These are phyloP conservation scores for Xylaria sp. DNA, from an alignment of 2,329 filamentous ascomycete species.

Conservation along the genomic window DNA sequence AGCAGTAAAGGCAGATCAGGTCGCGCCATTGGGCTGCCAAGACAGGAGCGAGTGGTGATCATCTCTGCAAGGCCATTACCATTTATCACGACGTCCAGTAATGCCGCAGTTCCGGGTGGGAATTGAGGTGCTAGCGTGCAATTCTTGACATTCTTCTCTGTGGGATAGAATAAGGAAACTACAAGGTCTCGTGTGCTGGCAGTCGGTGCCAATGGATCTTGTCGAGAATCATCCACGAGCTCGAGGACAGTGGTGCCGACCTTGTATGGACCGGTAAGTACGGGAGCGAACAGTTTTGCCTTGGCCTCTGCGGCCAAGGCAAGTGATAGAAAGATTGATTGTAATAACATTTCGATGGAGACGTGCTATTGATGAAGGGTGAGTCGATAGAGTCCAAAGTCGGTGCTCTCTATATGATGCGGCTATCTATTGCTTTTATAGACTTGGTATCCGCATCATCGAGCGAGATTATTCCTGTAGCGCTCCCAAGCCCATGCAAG, in stretches of 20 bases:
- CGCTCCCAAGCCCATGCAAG: neutral
- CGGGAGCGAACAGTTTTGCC: constrained; percentile 14
- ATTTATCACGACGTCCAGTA: constrained; percentile 13
- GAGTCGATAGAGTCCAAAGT: neutral
- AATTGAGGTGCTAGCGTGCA: constrained; percentile 27
- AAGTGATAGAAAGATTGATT: constrained; percentile 11
- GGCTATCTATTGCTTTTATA: constrained; percentile 4
- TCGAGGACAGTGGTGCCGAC: constrained; percentile 34
- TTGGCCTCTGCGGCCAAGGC: neutral
- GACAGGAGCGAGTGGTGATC: constrained; percentile 31
- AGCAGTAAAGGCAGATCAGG: constrained; percentile 42
- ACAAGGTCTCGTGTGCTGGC: constrained; percentile 29
- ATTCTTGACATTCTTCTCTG: constrained; percentile 5
- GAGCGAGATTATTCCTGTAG: neutral
- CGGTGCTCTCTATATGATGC: neutral
- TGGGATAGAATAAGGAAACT: constrained; percentile 39
- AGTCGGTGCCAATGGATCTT: constrained; percentile 33
- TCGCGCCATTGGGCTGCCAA: constrained; percentile 22
- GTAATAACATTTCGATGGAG: constrained; percentile 4
- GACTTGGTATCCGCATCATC: neutral
- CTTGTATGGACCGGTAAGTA: constrained; percentile 30
- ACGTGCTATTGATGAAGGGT: neutral
- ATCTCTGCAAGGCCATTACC: constrained; percentile 13
- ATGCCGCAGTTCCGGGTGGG: constrained; percentile 7
- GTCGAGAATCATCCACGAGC: constrained; percentile 31